Conservation (phyloP, 2,329 filamentous ascomycete species). For the Cladosporium sp. region DNA sequence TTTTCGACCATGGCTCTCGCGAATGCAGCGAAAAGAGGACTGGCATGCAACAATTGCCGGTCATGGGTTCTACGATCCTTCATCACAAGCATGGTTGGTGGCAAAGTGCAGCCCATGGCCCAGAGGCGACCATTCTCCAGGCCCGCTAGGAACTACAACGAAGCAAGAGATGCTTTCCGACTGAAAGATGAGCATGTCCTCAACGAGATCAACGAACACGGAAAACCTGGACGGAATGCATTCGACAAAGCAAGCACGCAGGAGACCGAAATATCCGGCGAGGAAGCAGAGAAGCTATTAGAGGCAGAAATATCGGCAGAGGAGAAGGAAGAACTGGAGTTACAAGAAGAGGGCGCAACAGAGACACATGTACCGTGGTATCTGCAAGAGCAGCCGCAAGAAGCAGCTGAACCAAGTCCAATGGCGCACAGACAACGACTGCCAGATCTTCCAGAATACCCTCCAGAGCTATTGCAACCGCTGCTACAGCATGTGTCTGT, state of each 20-base stretch:
- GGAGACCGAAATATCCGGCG: neutral
- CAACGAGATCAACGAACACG: constrained; percentile 27
- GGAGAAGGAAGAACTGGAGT: neutral
- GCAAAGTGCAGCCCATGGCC: constrained; percentile 15
- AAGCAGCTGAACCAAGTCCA: constrained; percentile 43
- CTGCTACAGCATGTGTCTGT: constrained; percentile 78
- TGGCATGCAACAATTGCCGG: constrained; percentile 28
- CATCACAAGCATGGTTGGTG: constrained; percentile 32
- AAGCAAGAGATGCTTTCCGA: constrained; percentile 25
- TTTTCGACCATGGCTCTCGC: constrained; percentile 19
- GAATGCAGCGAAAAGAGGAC: constrained; percentile 20
- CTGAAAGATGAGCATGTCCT: constrained; percentile 24
- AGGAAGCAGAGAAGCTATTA: neutral
- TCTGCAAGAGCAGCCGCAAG: constrained; percentile 55
- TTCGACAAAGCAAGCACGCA: constrained; percentile 7
- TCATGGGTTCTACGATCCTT: constrained; percentile 33
- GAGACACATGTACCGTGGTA: constrained; percentile 70
- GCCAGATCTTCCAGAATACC: constrained; percentile 64
- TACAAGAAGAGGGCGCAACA: constrained; percentile 11
- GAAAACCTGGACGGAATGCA: constrained; percentile 5
- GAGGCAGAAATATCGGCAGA: neutral
- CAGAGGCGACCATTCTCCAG: constrained; percentile 28
- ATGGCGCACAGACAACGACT: constrained; percentile 57
- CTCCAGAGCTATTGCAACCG: constrained; percentile 69
- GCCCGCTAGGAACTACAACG: constrained; percentile 22